These are phyloP conservation scores for Trichoderma sp. DNA, from an alignment of 2,329 filamentous ascomycete genomes.

Conservation along the genomic window DNA sequence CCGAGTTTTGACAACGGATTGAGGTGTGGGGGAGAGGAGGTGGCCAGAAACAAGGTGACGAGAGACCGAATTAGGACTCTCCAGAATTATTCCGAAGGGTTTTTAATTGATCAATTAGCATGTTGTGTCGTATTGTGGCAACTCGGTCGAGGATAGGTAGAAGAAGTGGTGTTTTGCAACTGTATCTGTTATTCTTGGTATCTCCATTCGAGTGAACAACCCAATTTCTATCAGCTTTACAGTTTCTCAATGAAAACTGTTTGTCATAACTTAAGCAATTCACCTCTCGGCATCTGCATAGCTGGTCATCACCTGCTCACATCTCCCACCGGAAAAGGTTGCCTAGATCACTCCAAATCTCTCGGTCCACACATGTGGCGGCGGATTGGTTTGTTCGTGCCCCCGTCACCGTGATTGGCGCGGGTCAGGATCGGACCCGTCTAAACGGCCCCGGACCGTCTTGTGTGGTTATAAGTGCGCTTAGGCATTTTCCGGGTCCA, in stretches of 20 bases:
- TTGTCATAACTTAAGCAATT: neutral
- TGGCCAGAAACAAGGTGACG: neutral
- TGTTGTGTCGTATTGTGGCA: neutral
- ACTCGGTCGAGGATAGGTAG: neutral
- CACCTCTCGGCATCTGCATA: neutral
- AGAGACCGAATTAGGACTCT: neutral
- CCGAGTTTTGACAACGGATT: neutral
- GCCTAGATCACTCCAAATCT: neutral
- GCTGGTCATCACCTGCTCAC: neutral
- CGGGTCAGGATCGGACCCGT: slow-evolving; percentile 14
- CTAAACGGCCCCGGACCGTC: slow-evolving; percentile 3
- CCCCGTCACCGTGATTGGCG: slow-evolving; percentile 10
- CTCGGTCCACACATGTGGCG: slow-evolving; percentile 2
- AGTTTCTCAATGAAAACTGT: neutral
- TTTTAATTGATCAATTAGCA: neutral
- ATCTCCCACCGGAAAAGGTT: neutral
- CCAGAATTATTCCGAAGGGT: neutral
- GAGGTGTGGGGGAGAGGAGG: neutral
- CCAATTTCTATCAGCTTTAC: neutral
- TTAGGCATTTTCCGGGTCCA: slow-evolving; percentile 15
- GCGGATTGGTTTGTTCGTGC: neutral
- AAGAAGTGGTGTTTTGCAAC: neutral
- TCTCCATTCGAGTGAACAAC: neutral
- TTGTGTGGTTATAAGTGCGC: slow-evolving; percentile 1
- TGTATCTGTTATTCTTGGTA: neutral